phyloP scores from a whole-genome alignment of 2,329 filamentous ascomycete genomes.

The Fusarium duplospermum region DNA sequence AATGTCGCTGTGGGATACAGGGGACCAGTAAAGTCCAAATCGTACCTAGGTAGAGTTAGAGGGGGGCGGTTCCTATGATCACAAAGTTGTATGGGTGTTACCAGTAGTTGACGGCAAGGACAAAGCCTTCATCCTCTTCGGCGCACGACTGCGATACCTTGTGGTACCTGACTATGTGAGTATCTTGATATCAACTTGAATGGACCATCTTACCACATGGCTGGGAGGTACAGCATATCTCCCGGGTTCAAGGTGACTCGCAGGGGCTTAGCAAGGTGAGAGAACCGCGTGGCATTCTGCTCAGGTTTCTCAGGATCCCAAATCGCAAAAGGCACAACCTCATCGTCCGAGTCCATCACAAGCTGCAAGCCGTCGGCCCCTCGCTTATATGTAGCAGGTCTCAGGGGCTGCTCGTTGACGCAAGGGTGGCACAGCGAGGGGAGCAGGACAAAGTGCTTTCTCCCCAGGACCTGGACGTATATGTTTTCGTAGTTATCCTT shows the following conservation, averaged over 20 bases:
- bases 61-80: background rate
- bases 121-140: conserved; percentile 77
- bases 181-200: background rate
- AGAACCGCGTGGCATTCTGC: conserved; percentile 66
- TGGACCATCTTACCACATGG: conserved; percentile 72
- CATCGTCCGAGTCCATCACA: conserved; percentile 48
- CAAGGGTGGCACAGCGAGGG: conserved; percentile 78
- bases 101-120: conserved; percentile 87
- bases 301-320: conserved; percentile 78
- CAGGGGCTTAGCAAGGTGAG: conserved; percentile 68
- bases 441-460: conserved; percentile 80
- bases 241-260: conserved; percentile 77
- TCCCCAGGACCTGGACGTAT: conserved; percentile 79
- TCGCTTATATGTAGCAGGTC: conserved; percentile 69
- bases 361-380: conserved; percentile 44
- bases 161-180: conserved; percentile 70
- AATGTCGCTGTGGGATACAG: conserved; percentile 73
- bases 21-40: conserved; percentile 79
- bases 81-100: conserved; percentile 49
- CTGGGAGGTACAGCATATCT: conserved; percentile 85
- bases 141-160: conserved; percentile 80
- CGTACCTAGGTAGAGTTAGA: conserved; percentile 68
- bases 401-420: conserved; percentile 71
- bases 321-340: conserved; percentile 72
- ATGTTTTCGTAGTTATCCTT: conserved; percentile 90